Evolutionary conservation across 2,329 filamentous ascomycete genomes (phyloP), one percentile per base, ranked within the genome.

Genomic region (Trichophyton schoenleinii): DNA sequence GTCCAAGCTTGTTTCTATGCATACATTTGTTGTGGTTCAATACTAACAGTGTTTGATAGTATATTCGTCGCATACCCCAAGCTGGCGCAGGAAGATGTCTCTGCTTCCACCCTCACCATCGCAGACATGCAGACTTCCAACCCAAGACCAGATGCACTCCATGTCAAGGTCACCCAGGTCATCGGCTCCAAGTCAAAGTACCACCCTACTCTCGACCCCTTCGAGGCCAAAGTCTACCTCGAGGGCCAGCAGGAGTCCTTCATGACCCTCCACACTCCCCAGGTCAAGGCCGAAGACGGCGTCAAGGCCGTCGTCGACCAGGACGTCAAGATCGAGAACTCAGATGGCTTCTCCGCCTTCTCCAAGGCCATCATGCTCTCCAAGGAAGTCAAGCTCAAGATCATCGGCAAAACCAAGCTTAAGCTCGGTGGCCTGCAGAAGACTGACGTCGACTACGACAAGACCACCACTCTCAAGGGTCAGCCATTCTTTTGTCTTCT

Each of bases 61-160:
- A 75, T 84, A 55, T 85, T 79, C 66, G 82, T 85, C 59, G 82
- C 70, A 2, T 82, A 84, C 66, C 83, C 82, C 18, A 77, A 79
- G 36, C 82, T 81, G 62, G 82, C 82, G 38, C 83, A 84, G 66
- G 62, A 70, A 46, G 77, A 78, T 58, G 77, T 85, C 66, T 77
- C 82, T 66, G 70, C 76, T 36, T 79, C 82, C 1, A 77, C 72
- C 2, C 71, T 85, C 28, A 71, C 76, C 34, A 74, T 84, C 63
- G 78, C 73, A 0, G 70, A 73, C n/a, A 75, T 83, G 68, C 66
- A 76, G 44, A 79, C 84, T 64, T 76, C 74, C 15, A 69, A 80
- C 13, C 81, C 83, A 5, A 72, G 74, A 0, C 70, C 80, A 1
- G 70, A 81, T 8, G 72, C 76, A 1, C 73, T 84, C 60, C 69